Conservation (phyloP, 768 basidiomycete species). For the Symmetrospora coprosmae region DNA sequence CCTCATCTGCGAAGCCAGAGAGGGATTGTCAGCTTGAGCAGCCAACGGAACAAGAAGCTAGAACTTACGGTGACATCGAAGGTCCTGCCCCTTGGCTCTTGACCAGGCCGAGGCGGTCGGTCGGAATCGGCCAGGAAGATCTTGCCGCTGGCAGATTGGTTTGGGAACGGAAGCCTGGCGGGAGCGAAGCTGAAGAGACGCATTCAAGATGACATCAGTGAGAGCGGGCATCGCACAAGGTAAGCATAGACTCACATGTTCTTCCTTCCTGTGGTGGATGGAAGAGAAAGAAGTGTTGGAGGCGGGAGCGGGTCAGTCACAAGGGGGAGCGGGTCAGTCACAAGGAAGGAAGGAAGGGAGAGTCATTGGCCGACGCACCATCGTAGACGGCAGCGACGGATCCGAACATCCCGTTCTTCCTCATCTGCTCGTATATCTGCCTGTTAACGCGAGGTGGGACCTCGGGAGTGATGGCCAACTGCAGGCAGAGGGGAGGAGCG, state of each 20-base stretch:
- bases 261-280: neutral
- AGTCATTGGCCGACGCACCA: neutral
- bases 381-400: constrained; percentile 15
- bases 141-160: neutral
- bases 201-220: too few species aligned
- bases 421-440: neutral
- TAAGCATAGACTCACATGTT: constrained; percentile 10
- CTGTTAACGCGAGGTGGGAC: constrained; percentile 1
- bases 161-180: neutral
- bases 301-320: neutral
- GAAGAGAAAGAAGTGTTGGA: neutral
- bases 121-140: constrained; percentile 14
- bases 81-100: constrained; percentile 10
- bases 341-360: neutral
- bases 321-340: neutral
- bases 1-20: neutral
- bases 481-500: neutral
- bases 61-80: constrained; percentile 14
- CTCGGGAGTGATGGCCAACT: constrained; percentile 4
- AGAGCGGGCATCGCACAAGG: too few species aligned
- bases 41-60: neutral
- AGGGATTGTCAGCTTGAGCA: too few species aligned
- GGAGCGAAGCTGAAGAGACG: constrained; percentile 9
- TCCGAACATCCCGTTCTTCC: neutral
- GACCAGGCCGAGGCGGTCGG: constrained; percentile 11